Percentiles rank a stretch among this genome's conserved stretches.
These are phyloP conservation scores for Backusella macrospora DNA, from an alignment of 192 early-diverging fungal genomes.

Conservation along the genomic window DNA sequence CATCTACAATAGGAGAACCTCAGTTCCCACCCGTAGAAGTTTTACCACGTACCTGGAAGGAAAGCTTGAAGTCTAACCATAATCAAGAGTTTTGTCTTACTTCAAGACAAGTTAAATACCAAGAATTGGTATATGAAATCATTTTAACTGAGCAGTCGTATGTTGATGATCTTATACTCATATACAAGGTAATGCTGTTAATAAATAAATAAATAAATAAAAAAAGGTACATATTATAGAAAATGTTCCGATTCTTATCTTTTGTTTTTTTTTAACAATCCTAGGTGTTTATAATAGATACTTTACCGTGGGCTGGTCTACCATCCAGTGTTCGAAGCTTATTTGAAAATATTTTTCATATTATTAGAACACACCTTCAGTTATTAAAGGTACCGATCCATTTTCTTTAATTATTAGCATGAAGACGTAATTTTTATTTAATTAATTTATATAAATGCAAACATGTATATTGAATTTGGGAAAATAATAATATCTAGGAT, in stretches of 20 bases:
- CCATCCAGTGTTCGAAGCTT: neutral
- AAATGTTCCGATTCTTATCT: neutral
- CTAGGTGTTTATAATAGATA: constrained; percentile 15
- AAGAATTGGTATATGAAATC: constrained; percentile 10
- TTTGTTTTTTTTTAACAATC: neutral
- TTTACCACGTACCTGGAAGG: constrained; percentile 18
- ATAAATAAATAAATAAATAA: neutral
- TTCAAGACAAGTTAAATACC: constrained; percentile 3
- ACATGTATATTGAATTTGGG: neutral
- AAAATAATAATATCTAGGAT: neutral
- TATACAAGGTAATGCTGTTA: constrained; percentile 1
- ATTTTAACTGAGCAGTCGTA: constrained; percentile 14
- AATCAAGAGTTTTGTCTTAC: neutral
- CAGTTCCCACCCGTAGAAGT: constrained; percentile 4
- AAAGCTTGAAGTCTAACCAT: neutral
- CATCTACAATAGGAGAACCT: neutral
- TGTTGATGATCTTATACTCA: constrained; percentile 13
- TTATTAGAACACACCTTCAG: neutral
- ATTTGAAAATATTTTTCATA: constrained; percentile 10
- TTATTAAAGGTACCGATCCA: constrained; percentile 19
- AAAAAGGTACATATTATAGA: neutral
- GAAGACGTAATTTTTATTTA: neutral
- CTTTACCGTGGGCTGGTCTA: constrained; percentile 2
- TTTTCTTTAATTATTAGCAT: neutral
- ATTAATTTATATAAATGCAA: neutral